phyloP scores from a whole-genome alignment of 805 yeast genomes.

The Myxozyma vanderwaltii region DNA sequence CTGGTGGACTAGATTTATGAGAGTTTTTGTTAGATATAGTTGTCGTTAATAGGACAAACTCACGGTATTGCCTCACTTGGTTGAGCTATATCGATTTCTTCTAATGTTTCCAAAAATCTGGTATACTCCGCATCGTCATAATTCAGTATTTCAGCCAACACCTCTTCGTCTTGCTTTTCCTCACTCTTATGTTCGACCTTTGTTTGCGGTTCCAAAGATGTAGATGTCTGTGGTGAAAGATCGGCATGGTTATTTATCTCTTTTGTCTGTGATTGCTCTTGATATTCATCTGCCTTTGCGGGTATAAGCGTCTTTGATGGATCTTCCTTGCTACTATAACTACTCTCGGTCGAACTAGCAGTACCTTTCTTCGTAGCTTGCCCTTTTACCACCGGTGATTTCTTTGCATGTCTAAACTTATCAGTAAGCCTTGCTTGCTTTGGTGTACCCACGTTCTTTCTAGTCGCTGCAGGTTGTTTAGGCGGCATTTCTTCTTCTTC shows the following conservation, averaged over 20 bases:
- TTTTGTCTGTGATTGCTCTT: not conserved
- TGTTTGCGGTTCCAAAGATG: not conserved
- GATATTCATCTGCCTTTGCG: not conserved
- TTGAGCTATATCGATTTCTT: conserved; percentile 12
- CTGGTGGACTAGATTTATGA: conserved; percentile 41
- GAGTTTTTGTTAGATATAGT: not conserved
- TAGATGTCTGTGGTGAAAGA: not conserved
- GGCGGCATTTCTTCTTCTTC: conserved; percentile 7
- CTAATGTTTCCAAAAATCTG: not conserved
- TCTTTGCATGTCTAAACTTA: conserved; percentile 16
- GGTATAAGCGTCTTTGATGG: not conserved
- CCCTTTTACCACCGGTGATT: not conserved
- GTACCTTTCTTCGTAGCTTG: not conserved
- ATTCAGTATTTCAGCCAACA: conserved; percentile 9
- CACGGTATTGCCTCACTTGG: no score
- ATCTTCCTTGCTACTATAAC: not conserved
- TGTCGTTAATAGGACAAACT: no score
- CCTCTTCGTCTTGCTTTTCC: not conserved
- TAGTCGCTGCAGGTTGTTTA: conserved; percentile 1
- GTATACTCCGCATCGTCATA: conserved; percentile 15
- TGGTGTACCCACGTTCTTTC: not conserved
- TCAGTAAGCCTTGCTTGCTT: conserved; percentile 23
- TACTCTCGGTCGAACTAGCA: not conserved
- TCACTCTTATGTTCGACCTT: not conserved
- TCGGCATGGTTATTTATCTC: not conserved